Evolutionary conservation across 768 basidiomycete species (phyloP), one percentile per base, ranked within the genome.

Genomic region (Tulasnella calospora): DNA sequence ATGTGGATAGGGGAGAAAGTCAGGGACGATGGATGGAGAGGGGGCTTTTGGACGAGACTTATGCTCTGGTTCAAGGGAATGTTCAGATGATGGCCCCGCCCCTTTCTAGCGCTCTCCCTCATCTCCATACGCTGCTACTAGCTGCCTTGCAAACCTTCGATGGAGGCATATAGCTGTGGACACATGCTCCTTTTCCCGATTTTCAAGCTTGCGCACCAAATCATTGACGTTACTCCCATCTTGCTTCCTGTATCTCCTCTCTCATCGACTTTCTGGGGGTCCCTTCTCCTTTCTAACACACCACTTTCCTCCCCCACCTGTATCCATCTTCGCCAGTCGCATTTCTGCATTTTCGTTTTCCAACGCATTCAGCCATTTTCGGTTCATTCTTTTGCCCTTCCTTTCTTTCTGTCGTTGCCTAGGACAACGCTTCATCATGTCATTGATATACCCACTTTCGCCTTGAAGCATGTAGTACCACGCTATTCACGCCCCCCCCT

Each of bases 41-140:
- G 79, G 12, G 71, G 79, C 33, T 57, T 80, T 27, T 80, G 79
- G 79, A 71, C 79, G 41, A 80, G 79, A 47, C 36, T 80, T 10
- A 33, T 51, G 47, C n/a, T 69, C 23, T 80, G 79, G 79, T 74
- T 80, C 46, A 73, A 38, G 71, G 61, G 67, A 7, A 72, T 80
- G 46, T 80, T 80, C 69, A 38, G 46, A 33, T 76, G 35, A 35
- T 35, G 19, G 51, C 23, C 10, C 13, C 27, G 4, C 23, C 74
- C 55, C 12, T 30, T 71, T 36, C 35, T 23, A 71, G 23, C 23
- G n/a, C 23, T 61, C 27, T 61, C 30, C 27, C 41, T 21, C 71
- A 9, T 40, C 19, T 36, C 36, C 71, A 30, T 12, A 71, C 12
- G 35, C 35, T 19, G 33, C 41, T 71, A 44, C 3, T 71, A 10